Evolutionary conservation across 1,284 basidiomycete species (phyloP), one percentile per base, ranked within the genome.

Genomic region (Ustilago esculenta): DNA sequence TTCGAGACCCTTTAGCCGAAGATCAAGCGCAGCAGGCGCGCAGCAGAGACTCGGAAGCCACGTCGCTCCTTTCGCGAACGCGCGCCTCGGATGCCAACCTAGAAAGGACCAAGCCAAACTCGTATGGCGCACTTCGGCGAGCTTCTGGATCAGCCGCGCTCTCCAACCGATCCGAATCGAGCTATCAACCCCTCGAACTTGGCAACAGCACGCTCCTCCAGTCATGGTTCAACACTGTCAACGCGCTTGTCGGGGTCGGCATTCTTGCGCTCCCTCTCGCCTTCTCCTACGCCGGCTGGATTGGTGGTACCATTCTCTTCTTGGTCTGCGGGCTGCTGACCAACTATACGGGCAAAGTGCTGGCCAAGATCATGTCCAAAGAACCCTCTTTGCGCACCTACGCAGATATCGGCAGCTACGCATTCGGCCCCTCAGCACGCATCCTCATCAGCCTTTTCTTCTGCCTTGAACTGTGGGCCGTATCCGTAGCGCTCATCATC

Each of bases 171-270:
- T 50, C 58, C 4, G 45, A 59, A 7, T 68, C 66, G 17, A 46
- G 34, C 43, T 45, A 51, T 14, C 49, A 36, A 15, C 12, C 37
- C 9, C 46, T 44, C 10, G 57, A 64, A 17, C 48, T 64, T 12
- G 74, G 76, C 15, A 71, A 64, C 34, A 75, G 72, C 53, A 80
- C 79, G 0, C 68, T 80, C 25, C 56, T 72, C 15, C 79, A 81
- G 53, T 76, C 75, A 21, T 80, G 76, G 79, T 81, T 81, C 73
- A 81, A 81, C 48, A 75, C 73, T 6, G 71, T 81, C 53, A 81
- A 81, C 54, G 79, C 77, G 5, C 61, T 81, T 4, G 67, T 80
- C 18, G 79, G 79, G 10, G 73, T 81, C 14, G 77, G 79, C 20
- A 79, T 81, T 29, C 68, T 81, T 37, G 76, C 77, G 10, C 55